phyloP scores from a whole-genome alignment of 2,329 filamentous ascomycete species.

The Esteya vermicola region DNA sequence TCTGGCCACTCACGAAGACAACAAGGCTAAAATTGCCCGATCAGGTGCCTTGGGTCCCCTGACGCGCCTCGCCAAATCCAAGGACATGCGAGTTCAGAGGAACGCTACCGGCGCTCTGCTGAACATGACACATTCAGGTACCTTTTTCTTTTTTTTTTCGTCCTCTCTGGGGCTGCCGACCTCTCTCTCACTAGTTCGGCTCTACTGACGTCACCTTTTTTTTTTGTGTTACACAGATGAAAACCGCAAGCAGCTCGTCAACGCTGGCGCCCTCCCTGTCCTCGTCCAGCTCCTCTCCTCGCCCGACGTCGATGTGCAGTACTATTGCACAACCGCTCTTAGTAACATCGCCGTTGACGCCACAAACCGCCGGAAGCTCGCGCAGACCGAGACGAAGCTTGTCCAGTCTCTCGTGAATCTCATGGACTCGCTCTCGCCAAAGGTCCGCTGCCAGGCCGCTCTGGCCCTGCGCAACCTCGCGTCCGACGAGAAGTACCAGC shows the following conservation, averaged over 20 bases:
- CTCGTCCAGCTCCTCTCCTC: constrained; percentile 90
- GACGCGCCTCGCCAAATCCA: constrained; percentile 86
- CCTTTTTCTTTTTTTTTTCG: constrained; percentile 11
- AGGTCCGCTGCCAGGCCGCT: constrained; percentile 95
- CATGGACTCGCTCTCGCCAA: constrained; percentile 94
- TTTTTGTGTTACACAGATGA: too few relatives aligned
- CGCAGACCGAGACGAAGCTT: constrained; percentile 77
- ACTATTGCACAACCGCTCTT: constrained; percentile 96
- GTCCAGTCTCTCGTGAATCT: constrained; percentile 89
- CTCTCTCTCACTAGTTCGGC: too few relatives aligned
- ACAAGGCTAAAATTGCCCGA: constrained; percentile 95
- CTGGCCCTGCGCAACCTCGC: constrained; percentile 87
- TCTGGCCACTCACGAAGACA: constrained; percentile 93
- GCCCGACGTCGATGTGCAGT: constrained; percentile 91
- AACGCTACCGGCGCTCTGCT: constrained; percentile 92
- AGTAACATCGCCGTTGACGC: constrained; percentile 97
- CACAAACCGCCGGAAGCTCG: constrained; percentile 79
- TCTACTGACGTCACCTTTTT: too few relatives aligned
- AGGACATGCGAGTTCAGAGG: constrained; percentile 95
- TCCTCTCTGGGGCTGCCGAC: too few relatives aligned
- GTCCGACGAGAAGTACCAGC: constrained; percentile 96
- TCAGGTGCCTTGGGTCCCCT: constrained; percentile 86
- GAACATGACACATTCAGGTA: constrained; percentile 99
- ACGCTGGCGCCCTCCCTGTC: constrained; percentile 93
- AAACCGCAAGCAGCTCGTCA: constrained; percentile 93